Percentiles rank a stretch among this genome's conserved stretches.
Conservation (phyloP, 1,139 yeast species). For the Starmera stellimalicola region DNA sequence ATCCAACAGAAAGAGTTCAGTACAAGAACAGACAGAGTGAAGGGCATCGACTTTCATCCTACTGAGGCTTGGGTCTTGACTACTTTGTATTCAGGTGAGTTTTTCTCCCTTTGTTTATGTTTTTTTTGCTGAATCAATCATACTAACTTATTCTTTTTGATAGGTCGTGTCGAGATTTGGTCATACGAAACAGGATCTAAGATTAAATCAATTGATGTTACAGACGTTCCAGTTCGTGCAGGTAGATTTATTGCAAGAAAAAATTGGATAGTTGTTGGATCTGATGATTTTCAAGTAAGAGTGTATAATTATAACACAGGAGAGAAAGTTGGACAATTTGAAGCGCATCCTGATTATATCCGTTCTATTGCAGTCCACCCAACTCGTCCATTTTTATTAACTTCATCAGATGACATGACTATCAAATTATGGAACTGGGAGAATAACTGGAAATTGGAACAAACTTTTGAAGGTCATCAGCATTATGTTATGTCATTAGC, state of each 20-base stretch:
- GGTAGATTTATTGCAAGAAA: slow-evolving; percentile 93
- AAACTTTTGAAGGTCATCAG: slow-evolving; percentile 89
- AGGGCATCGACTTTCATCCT: slow-evolving; percentile 97
- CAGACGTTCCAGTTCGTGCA: slow-evolving; percentile 91
- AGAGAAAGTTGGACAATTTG: slow-evolving; percentile 88
- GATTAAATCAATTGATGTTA: slow-evolving; percentile 72
- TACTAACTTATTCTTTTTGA: slow-evolving; percentile 4
- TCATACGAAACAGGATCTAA: slow-evolving; percentile 72
- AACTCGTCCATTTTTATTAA: slow-evolving; percentile 75
- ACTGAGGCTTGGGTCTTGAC: slow-evolving; percentile 94
- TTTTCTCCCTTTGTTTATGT: background rate
- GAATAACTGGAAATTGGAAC: slow-evolving; percentile 80
- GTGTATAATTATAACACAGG: slow-evolving; percentile 94
- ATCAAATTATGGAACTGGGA: slow-evolving; percentile 98
- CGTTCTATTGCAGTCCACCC: slow-evolving; percentile 94
- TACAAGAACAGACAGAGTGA: slow-evolving; percentile 90
- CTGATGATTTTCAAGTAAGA: slow-evolving; percentile 90
- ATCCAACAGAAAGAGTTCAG: slow-evolving; percentile 55
- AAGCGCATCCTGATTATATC: slow-evolving; percentile 96
- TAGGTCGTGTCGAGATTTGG: slow-evolving; percentile 74
- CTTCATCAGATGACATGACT: slow-evolving; percentile 88
- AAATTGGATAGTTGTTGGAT: slow-evolving; percentile 95
- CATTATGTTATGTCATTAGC: slow-evolving; percentile 93
- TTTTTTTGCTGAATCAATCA: background rate
- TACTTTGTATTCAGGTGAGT: slow-evolving; percentile 71